phyloP scores from a whole-genome alignment of 2,329 filamentous ascomycete species.

The Magnaporthiopsis poae region DNA sequence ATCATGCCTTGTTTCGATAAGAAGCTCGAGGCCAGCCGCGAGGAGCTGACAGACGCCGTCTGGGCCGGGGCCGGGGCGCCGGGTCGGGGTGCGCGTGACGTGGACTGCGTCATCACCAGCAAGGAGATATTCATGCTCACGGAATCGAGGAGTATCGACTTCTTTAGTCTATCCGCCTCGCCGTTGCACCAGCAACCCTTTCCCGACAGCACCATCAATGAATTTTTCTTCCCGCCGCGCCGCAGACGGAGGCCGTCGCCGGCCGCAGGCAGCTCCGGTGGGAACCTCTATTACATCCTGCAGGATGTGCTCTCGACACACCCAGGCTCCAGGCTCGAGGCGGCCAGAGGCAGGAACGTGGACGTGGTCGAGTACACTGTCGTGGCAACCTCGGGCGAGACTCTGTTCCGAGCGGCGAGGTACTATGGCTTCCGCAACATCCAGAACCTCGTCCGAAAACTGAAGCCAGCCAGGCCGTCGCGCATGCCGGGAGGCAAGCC shows the following conservation, averaged over 20 bases:
- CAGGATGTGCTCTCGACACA: slow-evolving; percentile 61
- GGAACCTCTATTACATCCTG: slow-evolving; percentile 78
- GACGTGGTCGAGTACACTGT: slow-evolving; percentile 84
- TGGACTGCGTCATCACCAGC: slow-evolving; percentile 96
- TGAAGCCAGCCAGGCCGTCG: slow-evolving; percentile 71
- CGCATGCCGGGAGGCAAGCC: slow-evolving; percentile 68
- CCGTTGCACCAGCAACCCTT: slow-evolving; percentile 47
- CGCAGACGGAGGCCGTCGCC: slow-evolving; percentile 34
- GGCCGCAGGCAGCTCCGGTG: slow-evolving; percentile 71
- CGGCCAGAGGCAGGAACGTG: slow-evolving; percentile 69
- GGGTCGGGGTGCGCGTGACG: slow-evolving; percentile 61
- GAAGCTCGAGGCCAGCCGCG: slow-evolving; percentile 88
- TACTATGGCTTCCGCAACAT: slow-evolving; percentile 99
- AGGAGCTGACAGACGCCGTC: slow-evolving; percentile 73
- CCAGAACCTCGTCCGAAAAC: slow-evolving; percentile 85
- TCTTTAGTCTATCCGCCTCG: slow-evolving; percentile 58
- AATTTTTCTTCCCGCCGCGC: slow-evolving; percentile 62
- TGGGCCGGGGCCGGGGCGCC: slow-evolving; percentile 51
- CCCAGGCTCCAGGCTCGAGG: slow-evolving; percentile 61
- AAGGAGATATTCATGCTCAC: slow-evolving; percentile 88
- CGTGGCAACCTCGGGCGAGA: slow-evolving; percentile 42
- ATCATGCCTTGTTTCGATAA: slow-evolving; percentile 99
- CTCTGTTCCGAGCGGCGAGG: slow-evolving; percentile 69
- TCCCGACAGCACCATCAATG: slow-evolving; percentile 59
- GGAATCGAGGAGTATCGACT: slow-evolving; percentile 65